Evolutionary conservation across 306 rosid genomes (phyloP).

Genomic region (Lupinus albus): DNA sequence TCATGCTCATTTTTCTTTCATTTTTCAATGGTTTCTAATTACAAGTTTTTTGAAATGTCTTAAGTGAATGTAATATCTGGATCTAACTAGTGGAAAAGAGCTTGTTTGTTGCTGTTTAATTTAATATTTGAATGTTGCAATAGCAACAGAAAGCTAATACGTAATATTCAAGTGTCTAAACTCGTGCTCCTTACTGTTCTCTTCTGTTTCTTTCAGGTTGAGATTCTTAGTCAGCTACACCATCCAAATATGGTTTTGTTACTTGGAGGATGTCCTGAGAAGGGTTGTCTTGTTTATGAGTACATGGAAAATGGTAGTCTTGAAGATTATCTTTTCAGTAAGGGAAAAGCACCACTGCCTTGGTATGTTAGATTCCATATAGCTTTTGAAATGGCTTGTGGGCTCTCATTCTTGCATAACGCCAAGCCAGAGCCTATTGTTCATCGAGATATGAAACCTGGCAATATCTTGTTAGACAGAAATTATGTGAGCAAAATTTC

Average conservation of each 20-base stretch:
- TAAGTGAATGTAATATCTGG: conserved; percentile 4
- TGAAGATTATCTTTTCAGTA: conserved; percentile 62
- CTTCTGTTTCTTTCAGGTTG: conserved; percentile 61
- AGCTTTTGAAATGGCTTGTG: conserved; percentile 80
- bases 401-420: conserved; percentile 83
- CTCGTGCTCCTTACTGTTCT: conserved; percentile 25
- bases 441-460: conserved; percentile 95
- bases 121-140: conserved; percentile 33
- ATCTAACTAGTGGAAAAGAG: too few species aligned
- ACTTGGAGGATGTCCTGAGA: conserved; percentile 96
- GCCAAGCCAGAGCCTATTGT: conserved; percentile 83
- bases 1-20: conserved; percentile 9
- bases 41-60: conserved; percentile 27
- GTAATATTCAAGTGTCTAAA: too few species aligned
- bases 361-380: conserved; percentile 76
- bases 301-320: conserved; percentile 90
- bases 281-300: conserved; percentile 79
- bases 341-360: conserved; percentile 70
- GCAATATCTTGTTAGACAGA: conserved; percentile 79
- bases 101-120: background rate
- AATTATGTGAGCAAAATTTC: conserved; percentile 83
- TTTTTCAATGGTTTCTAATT: conserved; percentile 31
- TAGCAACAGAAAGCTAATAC: background rate
- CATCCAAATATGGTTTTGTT: conserved; percentile 88
- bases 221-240: conserved; percentile 88